Base-by-base conservation (phyloP, 148 eudicot species). In the Drosera capensis region DNA sequence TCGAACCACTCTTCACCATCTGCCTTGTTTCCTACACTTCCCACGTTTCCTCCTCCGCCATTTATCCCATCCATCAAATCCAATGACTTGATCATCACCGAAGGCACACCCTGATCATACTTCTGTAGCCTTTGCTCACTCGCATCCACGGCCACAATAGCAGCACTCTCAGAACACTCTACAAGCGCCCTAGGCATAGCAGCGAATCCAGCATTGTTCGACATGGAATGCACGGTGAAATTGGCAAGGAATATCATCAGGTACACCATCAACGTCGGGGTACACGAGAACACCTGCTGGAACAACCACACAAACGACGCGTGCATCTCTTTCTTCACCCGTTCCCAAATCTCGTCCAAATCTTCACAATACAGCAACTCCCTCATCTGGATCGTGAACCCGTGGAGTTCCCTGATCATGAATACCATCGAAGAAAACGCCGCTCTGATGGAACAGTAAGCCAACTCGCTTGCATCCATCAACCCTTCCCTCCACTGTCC, bases 361-460 rank as follows among this genome's bases (percentile, higher is more conserved):
- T 79, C 82, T 57, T 75, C 77, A 42, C 61, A 75, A 20, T 40
- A 57, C 15, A 72, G 52, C 14, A 22, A 24, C 40, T 72, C 76
- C 25, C 82, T 52, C 75, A 69, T 69, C 18, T 75, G 82, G 15
- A 79, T 37, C 34, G 76, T 66, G 38, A 48, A 79, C 54, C 87
- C 64, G 5, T 90, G 85, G 8, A 92, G 67, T 49, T 92, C 95
- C 21, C 75, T 63, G 20, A 92, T 85, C 17, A 92, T 92, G 28
- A 92, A 81, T 57, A 92, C 99, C 99, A 92, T 85, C 0, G 78
- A 75, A 1, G 99, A 81, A 42, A 85, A 92, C 4, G 95, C 99
- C 28, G 59, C 81, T n/a, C 68, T 79, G 4, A 79, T 68, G 0
- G 99, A 80, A 45, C 88, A 59, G 31, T 37, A 67, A 2, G 86